phyloP scores from a whole-genome alignment of 2,329 filamentous ascomycete genomes.

The Pseudocercospora cruenta region DNA sequence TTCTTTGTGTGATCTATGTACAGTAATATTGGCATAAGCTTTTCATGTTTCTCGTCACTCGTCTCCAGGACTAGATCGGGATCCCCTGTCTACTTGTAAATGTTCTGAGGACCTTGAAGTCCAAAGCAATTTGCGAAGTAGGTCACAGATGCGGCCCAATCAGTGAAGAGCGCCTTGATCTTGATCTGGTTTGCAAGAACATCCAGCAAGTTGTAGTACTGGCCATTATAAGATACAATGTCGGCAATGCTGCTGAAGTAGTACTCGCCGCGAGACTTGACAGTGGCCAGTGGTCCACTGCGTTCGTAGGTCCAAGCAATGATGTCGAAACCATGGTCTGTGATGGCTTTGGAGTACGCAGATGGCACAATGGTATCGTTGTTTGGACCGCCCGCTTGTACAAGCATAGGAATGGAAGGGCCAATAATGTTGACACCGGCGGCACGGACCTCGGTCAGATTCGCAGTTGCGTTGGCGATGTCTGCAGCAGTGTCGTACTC shows the following conservation, averaged over 20 bases:
- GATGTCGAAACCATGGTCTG: slow-evolving; percentile 11
- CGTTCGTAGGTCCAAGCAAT: slow-evolving; percentile 16
- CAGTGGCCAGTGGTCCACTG: slow-evolving; percentile 13
- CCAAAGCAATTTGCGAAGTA: slow-evolving; percentile 19
- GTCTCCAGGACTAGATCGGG: no score
- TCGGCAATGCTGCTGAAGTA: slow-evolving; percentile 19
- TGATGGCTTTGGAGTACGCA: slow-evolving; percentile 11
- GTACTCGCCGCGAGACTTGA: slow-evolving; percentile 14
- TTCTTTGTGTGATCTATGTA: no score
- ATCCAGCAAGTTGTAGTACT: slow-evolving; percentile 15
- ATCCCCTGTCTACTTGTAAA: slow-evolving; percentile 16
- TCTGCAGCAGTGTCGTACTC: slow-evolving; percentile 14
- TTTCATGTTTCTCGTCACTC: no score
- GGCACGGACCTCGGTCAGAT: slow-evolving; percentile 12
- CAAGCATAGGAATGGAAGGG: slow-evolving; percentile 15
- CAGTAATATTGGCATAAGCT: no score
- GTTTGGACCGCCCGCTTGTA: slow-evolving; percentile 5
- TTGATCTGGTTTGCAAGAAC: slow-evolving; percentile 13
- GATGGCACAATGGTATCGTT: slow-evolving; percentile 12
- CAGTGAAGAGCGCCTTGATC: slow-evolving; percentile 13
- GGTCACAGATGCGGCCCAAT: slow-evolving; percentile 11
- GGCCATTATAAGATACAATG: slow-evolving; percentile 11
- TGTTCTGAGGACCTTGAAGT: slow-evolving; percentile 8
- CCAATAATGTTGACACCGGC: slow-evolving; percentile 17
- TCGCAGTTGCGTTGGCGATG: slow-evolving; percentile 8